Conservation (phyloP, 768 basidiomycete genomes). For the Roridomyces roridus region DNA sequence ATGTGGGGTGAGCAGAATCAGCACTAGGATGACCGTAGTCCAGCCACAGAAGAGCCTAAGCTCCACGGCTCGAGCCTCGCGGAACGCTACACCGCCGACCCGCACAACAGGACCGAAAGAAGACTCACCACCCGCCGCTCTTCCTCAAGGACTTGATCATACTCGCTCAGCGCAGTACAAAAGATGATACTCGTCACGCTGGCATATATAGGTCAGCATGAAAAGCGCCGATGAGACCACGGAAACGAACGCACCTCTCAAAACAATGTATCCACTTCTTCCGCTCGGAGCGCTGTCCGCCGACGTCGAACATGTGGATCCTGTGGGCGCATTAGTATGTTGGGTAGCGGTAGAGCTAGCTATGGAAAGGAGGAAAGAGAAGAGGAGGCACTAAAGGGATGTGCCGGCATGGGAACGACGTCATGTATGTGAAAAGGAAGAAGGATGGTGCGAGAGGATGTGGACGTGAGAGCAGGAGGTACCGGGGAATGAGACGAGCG, state of each 20-base stretch:
- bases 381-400: no score
- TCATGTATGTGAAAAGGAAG: no score
- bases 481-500: no score
- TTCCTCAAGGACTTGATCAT: conserved; percentile 61
- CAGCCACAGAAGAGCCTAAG: no score
- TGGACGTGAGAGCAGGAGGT: no score
- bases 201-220: background rate
- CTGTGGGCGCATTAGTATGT: no score
- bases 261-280: conserved; percentile 85
- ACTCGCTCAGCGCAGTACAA: conserved; percentile 61
- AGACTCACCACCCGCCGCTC: conserved; percentile 54
- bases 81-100: no score
- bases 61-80: no score
- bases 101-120: background rate
- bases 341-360: no score
- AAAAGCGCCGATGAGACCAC: background rate
- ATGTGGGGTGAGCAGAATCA: background rate
- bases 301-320: conserved; percentile 80
- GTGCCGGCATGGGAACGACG: no score
- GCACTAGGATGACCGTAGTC: background rate
- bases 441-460: no score
- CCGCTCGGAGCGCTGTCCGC: conserved; percentile 81
- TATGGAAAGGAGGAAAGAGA: no score
- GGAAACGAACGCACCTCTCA: conserved; percentile 37
- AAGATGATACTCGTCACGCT: conserved; percentile 61